Evolutionary conservation across 495 filamentous ascomycete species (phyloP), one percentile per base, ranked within the genome.

Genomic region (Cercophora sp.): DNA sequence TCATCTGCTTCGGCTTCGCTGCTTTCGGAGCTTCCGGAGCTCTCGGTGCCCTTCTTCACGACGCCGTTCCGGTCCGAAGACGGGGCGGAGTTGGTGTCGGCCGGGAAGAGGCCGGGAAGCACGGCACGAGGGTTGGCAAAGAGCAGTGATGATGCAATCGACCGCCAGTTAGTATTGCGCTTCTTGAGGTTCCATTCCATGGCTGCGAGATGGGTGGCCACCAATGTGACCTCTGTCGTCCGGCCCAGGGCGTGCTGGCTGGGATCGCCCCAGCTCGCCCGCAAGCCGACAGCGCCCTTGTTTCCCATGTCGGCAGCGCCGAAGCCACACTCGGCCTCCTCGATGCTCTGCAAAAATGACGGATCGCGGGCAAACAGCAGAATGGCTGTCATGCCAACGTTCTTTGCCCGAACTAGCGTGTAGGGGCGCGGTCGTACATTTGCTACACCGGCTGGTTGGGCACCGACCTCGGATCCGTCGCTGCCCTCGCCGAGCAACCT

Each of bases 291-390:
- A 6, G 89, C 91, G 20, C 91, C 93, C 63, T 98, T 98, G 61
- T 96, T 96, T 4, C 90, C 91, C 88, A 96, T 93, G 26, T 87
- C 84, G 48, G 81, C 81, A 2, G 91, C 43, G 1, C 93, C 93
- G 29, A 95, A 81, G 2, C 93, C 91, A 2, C 89, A 84, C 23
- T 85, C 87, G 2, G 84, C 88, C 10, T 79, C 82, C 48, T 87
- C 79, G 3, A 89, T 68, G 61, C 78, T 75, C 10, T 72, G 65
- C 24, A 96, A 70, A 13, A 71, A 69, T 8, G 71, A 58, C 0
- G 74, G 70, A 13, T 86, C 69, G 25, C 84, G 80, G 25, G 79
- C 74, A 62, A 95, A 96, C 15, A 95, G 76, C 78, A 96, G 82
- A 36, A 96, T 79, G 24, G 78, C 89, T 1, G 91, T 96, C 85